Evolutionary conservation across 1,284 basidiomycete species (phyloP).

Genomic region (Heterobasidion annosum): DNA sequence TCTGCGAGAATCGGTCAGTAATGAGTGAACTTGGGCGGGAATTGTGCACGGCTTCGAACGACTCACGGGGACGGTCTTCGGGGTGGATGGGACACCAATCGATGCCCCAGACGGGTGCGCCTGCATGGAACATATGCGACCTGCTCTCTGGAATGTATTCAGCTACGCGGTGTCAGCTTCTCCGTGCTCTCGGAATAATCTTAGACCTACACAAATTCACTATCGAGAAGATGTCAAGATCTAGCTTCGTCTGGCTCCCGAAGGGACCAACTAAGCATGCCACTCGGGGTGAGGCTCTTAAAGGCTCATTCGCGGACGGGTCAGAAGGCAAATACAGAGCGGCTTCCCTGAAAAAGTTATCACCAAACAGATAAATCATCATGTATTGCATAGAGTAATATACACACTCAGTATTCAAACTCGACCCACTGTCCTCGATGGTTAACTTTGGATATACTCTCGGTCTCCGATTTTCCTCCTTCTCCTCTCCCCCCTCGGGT

Average conservation of each 20-base stretch:
- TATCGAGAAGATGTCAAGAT: constrained; percentile 47
- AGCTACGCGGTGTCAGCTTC: constrained; percentile 15
- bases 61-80: constrained; percentile 46
- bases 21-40: background rate
- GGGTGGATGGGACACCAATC: constrained; percentile 85
- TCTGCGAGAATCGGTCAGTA: constrained; percentile 24
- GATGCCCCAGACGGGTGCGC: constrained; percentile 78
- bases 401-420: constrained; percentile 42
- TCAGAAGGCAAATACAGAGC: constrained; percentile 49
- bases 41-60: background rate
- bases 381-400: background rate
- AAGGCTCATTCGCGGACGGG: constrained; percentile 32
- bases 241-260: constrained; percentile 36
- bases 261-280: constrained; percentile 57
- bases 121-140: constrained; percentile 70
- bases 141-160: constrained; percentile 37
- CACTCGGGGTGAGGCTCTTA: constrained; percentile 42
- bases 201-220: constrained; percentile 42
- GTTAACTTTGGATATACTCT: constrained; percentile 40
- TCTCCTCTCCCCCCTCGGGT: constrained; percentile 20
- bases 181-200: background rate
- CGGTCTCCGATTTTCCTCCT: constrained; percentile 43
- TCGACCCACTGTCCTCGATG: constrained; percentile 33
- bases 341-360: constrained; percentile 34
- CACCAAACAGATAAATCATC: background rate